Percentiles rank a stretch among this genome's conserved stretches.
These are phyloP conservation scores for Rutstroemia sp. DNA, from an alignment of 2,329 filamentous ascomycete genomes.

Conservation along the genomic window DNA sequence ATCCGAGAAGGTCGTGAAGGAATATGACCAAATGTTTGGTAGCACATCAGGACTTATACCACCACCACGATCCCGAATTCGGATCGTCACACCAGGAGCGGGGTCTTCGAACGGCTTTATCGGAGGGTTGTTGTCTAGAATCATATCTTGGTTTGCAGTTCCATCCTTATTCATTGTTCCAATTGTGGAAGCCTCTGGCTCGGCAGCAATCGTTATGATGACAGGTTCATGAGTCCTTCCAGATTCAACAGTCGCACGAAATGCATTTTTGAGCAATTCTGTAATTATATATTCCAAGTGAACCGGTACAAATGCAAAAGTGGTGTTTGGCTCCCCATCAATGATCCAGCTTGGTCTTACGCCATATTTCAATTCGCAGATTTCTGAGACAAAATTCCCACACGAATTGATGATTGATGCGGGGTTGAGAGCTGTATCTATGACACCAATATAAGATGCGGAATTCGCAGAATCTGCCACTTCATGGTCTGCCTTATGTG, in stretches of 20 bases:
- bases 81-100: conserved; percentile 82
- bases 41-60: conserved; percentile 81
- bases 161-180: not conserved
- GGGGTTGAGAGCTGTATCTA: conserved; percentile 82
- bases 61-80: conserved; percentile 91
- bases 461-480: not conserved
- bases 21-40: conserved; percentile 91
- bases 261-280: conserved; percentile 93
- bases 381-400: conserved; percentile 86
- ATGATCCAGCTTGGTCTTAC: conserved; percentile 74
- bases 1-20: conserved; percentile 88
- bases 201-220: conserved; percentile 83
- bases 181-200: conserved; percentile 28
- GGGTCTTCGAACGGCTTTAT: conserved; percentile 55
- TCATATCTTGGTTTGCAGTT: too few species aligned
- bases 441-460: conserved; percentile 81
- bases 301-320: conserved; percentile 88
- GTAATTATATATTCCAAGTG: conserved; percentile 97
- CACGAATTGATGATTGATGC: conserved; percentile 76
- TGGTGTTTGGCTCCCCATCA: conserved; percentile 78
- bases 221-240: conserved; percentile 74
- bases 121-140: conserved; percentile 20
- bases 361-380: conserved; percentile 94
- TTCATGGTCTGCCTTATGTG: conserved; percentile 47
- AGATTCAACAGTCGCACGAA: conserved; percentile 84